Conservation (phyloP, 345 rosid genomes). For the Gossypium herbaceum region DNA sequence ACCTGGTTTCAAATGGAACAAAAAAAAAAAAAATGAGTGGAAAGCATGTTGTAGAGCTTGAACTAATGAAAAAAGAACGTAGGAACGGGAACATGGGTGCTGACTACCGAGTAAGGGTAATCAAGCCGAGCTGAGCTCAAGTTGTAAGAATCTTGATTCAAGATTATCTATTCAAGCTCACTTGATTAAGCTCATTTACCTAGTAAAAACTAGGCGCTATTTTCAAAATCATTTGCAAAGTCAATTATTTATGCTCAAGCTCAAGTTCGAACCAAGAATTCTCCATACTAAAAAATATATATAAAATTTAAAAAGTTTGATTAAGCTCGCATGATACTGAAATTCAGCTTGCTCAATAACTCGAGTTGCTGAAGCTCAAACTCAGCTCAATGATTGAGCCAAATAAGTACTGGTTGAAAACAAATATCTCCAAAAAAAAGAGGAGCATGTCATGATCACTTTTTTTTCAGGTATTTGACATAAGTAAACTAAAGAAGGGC, state of each 20-base stretch:
- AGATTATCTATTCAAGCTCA: not conserved
- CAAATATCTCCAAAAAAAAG: not conserved
- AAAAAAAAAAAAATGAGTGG: not conserved
- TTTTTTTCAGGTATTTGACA: not conserved
- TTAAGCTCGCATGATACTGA: not conserved
- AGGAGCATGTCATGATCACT: not conserved
- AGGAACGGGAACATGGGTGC: not conserved
- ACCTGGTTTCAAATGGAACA: slow-evolving; percentile 44
- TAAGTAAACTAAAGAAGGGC: not conserved
- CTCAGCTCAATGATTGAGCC: not conserved
- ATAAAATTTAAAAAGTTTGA: not conserved
- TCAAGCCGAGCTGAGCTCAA: not conserved
- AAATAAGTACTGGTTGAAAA: not conserved
- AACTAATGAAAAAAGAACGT: not conserved
- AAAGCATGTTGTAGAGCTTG: not conserved
- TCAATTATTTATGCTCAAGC: not conserved
- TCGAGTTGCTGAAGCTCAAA: not conserved
- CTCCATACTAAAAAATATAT: not conserved
- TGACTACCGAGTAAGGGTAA: not conserved
- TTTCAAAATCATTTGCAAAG: not conserved
- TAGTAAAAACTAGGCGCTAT: not conserved
- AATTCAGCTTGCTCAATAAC: no score
- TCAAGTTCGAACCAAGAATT: not conserved
- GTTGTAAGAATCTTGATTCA: not conserved
- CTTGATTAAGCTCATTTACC: not conserved